phyloP scores from a whole-genome alignment of 768 basidiomycete species.

The Hygrophorus pudorinus region DNA sequence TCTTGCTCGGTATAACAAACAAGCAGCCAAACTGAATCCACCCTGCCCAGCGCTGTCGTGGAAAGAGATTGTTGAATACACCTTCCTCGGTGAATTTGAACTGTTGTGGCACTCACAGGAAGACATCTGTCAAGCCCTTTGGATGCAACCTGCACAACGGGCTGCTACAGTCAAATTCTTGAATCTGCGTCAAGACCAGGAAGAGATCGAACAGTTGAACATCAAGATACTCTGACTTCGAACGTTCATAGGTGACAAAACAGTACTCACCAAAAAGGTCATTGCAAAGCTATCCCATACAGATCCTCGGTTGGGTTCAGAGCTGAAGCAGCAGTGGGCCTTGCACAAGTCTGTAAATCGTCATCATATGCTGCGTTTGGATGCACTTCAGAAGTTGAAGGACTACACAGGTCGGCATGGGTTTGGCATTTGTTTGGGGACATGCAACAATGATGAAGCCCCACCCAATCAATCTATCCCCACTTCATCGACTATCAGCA shows the following conservation, averaged over 20 bases:
- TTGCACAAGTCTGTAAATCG: too few species aligned
- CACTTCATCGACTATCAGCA: too few species aligned
- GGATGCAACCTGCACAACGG: conserved; percentile 18
- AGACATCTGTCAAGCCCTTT: conserved; percentile 18
- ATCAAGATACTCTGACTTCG: conserved; percentile 20
- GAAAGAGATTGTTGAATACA: conserved; percentile 13
- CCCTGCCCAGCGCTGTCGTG: conserved; percentile 14
- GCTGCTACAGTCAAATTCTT: conserved; percentile 18
- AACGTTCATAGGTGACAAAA: conserved; percentile 17
- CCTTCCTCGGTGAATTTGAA: conserved; percentile 21
- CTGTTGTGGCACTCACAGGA: conserved; percentile 20
- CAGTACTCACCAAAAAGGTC: not conserved
- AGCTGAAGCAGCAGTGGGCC: too few species aligned
- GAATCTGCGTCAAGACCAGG: conserved; percentile 17
- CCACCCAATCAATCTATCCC: too few species aligned
- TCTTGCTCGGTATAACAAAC: conserved; percentile 21
- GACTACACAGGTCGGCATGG: too few species aligned
- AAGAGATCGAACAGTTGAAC: conserved; percentile 22
- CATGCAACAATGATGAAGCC: too few species aligned
- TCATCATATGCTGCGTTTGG: too few species aligned
- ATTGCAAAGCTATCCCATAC: too few species aligned
- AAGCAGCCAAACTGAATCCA: conserved; percentile 13
- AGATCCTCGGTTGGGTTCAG: too few species aligned
- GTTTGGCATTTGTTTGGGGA: too few species aligned
- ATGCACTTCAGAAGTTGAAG: too few species aligned